phyloP scores from a whole-genome alignment of 192 early-diverging fungal species.

The Coemansia sp. region DNA sequence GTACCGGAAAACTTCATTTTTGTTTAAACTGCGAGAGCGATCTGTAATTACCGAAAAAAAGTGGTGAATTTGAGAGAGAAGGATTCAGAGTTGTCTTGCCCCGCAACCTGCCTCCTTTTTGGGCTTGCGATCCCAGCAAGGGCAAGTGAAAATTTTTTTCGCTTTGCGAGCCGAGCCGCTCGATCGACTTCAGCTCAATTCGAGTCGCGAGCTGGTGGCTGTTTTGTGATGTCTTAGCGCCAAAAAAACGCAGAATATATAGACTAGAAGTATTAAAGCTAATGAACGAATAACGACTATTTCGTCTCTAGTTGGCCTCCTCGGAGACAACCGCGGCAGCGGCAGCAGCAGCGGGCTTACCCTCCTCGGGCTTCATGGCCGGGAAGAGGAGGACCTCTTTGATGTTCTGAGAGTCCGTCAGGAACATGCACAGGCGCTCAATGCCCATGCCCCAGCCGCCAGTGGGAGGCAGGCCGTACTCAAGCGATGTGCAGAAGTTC shows the following conservation, averaged over 20 bases:
- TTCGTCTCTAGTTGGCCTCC: background rate
- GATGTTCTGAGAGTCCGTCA: slow-evolving; percentile 98
- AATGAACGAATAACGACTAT: background rate
- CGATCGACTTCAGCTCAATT: background rate
- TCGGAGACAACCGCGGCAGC: background rate
- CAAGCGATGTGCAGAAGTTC: slow-evolving; percentile 93
- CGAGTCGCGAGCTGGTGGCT: background rate
- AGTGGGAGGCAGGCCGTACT: slow-evolving; percentile 97
- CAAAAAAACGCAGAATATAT: background rate
- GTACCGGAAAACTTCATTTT: slow-evolving; percentile 58
- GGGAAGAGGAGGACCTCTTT: slow-evolving; percentile 85
- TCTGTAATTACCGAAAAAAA: slow-evolving; percentile 28
- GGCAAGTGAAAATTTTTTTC: slow-evolving; percentile 12
- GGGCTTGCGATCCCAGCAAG: background rate
- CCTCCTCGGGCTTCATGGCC: slow-evolving; percentile 69
- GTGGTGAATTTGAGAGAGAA: slow-evolving; percentile 35
- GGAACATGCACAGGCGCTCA: slow-evolving; percentile 97
- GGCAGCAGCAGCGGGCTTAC: background rate
- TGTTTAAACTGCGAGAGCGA: slow-evolving; percentile 20
- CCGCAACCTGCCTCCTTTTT: background rate
- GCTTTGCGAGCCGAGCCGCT: background rate
- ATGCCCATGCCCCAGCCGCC: slow-evolving; percentile 94
- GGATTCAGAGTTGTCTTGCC: slow-evolving; percentile 12
- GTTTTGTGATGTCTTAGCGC: background rate
- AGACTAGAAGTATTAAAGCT: background rate